phyloP scores from a whole-genome alignment of 2,329 filamentous ascomycete genomes.

The Stachybotrys chartarum region DNA sequence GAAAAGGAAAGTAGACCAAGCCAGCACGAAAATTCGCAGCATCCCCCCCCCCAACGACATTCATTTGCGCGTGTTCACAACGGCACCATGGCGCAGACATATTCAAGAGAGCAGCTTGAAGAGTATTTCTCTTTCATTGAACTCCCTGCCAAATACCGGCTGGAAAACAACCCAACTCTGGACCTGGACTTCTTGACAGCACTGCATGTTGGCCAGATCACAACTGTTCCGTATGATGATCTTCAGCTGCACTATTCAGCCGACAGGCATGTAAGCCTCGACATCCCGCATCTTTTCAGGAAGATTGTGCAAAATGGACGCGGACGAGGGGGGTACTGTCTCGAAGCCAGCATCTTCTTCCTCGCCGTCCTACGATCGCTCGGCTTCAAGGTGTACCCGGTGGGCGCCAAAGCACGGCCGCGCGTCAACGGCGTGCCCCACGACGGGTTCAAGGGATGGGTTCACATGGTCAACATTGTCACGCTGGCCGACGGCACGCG shows the following conservation, averaged over 20 bases:
- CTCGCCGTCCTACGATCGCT: slow-evolving; percentile 41
- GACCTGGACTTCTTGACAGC: slow-evolving; percentile 26
- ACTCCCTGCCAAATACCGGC: slow-evolving; percentile 18
- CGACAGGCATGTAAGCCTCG: slow-evolving; percentile 30
- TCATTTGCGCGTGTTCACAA: too few relatives aligned
- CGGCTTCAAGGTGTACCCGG: slow-evolving; percentile 46
- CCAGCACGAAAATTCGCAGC: neutral
- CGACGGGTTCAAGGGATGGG: slow-evolving; percentile 41
- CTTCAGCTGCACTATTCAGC: slow-evolving; percentile 45
- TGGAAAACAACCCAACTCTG: slow-evolving; percentile 16
- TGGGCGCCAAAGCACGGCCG: slow-evolving; percentile 42
- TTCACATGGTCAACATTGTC: slow-evolving; percentile 57
- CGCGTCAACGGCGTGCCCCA: slow-evolving; percentile 29
- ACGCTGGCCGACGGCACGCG: slow-evolving; percentile 39
- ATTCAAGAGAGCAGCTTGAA: slow-evolving; percentile 19
- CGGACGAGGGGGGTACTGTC: slow-evolving; percentile 51
- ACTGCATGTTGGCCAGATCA: slow-evolving; percentile 38
- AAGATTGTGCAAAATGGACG: slow-evolving; percentile 39
- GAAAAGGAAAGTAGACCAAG: neutral
- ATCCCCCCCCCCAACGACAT: too few relatives aligned
- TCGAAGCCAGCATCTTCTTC: slow-evolving; percentile 52
- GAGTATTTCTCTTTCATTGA: slow-evolving; percentile 17
- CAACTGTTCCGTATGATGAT: slow-evolving; percentile 49
- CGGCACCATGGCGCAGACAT: slow-evolving; percentile 16
- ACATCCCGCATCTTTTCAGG: slow-evolving; percentile 36